Conservation (phyloP, 2,329 filamentous ascomycete genomes). For the Sporothrix brasiliensis region DNA sequence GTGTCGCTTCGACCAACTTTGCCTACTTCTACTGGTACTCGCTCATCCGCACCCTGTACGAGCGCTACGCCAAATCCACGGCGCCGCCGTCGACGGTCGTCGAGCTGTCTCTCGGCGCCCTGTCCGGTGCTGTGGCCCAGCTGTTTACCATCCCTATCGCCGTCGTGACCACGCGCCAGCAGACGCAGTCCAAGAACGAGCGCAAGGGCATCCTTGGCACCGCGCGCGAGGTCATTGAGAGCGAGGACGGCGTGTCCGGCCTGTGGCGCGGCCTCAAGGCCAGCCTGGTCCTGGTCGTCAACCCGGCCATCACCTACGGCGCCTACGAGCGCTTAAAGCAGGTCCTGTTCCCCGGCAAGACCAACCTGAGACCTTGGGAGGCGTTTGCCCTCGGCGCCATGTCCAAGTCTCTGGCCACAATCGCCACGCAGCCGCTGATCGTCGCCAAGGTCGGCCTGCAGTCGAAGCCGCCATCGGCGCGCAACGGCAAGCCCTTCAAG, state of each 20-base stretch:
- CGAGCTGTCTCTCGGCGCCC: constrained; percentile 82
- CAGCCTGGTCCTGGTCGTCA: constrained; percentile 91
- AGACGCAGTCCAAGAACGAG: constrained; percentile 83
- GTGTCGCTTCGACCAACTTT: constrained; percentile 96
- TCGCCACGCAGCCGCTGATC: constrained; percentile 91
- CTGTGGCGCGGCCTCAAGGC: constrained; percentile 96
- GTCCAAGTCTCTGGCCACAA: constrained; percentile 89
- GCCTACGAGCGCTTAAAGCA: constrained; percentile 89
- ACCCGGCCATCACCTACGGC: constrained; percentile 96
- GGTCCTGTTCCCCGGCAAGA: constrained; percentile 74
- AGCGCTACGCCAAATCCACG: constrained; percentile 58
- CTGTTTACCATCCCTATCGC: constrained; percentile 95
- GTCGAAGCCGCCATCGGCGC: constrained; percentile 81
- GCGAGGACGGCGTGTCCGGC: constrained; percentile 85
- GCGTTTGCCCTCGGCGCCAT: constrained; percentile 89
- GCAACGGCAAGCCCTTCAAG: constrained; percentile 89
- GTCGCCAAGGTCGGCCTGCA: constrained; percentile 97
- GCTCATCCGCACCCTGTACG: constrained; percentile 78
- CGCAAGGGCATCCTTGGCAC: constrained; percentile 86
- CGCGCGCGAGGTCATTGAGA: constrained; percentile 82
- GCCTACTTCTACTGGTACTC: constrained; percentile 99
- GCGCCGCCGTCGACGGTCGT: constrained; percentile 72
- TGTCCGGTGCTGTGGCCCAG: constrained; percentile 88
- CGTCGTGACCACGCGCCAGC: constrained; percentile 92
- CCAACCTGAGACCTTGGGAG: constrained; percentile 77